Conservation (phyloP, 2,329 filamentous ascomycete species). For the Ophiocordyceps robertsii region DNA sequence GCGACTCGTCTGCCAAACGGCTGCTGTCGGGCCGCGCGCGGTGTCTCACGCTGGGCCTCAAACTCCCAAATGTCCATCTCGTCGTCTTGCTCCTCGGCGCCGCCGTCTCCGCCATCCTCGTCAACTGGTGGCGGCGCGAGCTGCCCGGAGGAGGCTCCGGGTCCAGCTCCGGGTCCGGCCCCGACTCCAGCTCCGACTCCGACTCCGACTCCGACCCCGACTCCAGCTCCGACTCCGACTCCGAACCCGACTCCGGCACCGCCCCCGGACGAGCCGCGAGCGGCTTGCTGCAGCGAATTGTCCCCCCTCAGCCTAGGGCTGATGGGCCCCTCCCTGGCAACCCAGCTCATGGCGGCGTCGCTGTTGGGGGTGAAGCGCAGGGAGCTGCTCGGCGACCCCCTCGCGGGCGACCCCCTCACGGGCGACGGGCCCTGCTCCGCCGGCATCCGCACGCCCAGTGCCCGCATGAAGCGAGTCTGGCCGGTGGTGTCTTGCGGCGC, state of each 20-base stretch:
- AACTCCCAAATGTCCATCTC: constrained; percentile 43
- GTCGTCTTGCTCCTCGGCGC: constrained; percentile 16
- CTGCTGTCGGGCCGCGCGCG: constrained; percentile 16
- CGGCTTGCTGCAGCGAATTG: constrained; percentile 17
- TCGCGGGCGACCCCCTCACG: constrained; percentile 10
- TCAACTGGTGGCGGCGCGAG: no score
- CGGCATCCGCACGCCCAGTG: constrained; percentile 13
- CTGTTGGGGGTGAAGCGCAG: constrained; percentile 15
- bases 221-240: no score
- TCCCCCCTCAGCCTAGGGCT: constrained; percentile 21
- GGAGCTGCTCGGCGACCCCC: constrained; percentile 18
- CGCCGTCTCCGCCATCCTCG: constrained; percentile 1
- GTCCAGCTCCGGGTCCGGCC: no score
- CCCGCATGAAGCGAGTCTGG: constrained; percentile 18
- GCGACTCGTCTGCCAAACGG: constrained; percentile 14
- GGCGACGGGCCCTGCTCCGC: constrained; percentile 1
- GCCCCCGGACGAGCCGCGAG: constrained; percentile 3
- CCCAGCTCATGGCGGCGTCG: constrained; percentile 31
- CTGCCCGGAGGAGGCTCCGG: no score
- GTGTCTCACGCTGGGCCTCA: constrained; percentile 36
- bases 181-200: no score
- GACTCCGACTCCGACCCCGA: neutral
- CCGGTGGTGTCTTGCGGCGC: constrained; percentile 12
- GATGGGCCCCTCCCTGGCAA: constrained; percentile 23
- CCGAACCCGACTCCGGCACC: neutral